Base-by-base conservation (phyloP, 2,329 filamentous ascomycete species). In the Pyrenophora teres region DNA sequence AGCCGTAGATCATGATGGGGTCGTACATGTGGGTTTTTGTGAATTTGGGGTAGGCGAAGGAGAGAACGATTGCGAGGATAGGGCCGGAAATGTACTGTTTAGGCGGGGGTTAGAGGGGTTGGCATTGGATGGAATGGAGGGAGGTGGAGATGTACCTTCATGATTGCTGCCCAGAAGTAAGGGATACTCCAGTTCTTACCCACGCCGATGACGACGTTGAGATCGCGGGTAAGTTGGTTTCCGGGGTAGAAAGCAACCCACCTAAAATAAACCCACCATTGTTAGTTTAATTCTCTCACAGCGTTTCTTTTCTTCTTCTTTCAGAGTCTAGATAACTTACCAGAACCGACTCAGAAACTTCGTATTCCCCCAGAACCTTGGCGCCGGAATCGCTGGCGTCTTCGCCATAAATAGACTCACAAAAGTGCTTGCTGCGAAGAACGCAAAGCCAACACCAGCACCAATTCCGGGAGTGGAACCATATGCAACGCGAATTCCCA, bases 181-280 rank as follows among this genome's bases (percentile, higher is more conserved):
- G 81, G 80, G 21, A 83, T 79, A 1, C 61, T 74, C 80, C 80
- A 83, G 67, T 83, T 82, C 35, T 77, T 78, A 47, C 78, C 79
- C 1, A 66, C 70, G 6, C 76, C 79, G 23, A 83, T 75, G 35
- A 80, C 74, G 4, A 74, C 62, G 48, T 83, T 83, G 35, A 82
- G 74, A 54, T 83, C 81, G n/a, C 74, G 75, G n/a, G 76, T 73
- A 13, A 83, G 74, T 70, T 83, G 81, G 55, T 82, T 78, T 40
- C 80, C 80, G 15, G 80, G 82, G 66, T 83, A 83, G 56, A 82
- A 79, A 0, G 70, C 69, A 8, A 82, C 15, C 47, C 36, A 45
- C 77, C 79, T 25, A 9, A 25, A 25, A 6, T 2, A 25, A 2
- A 25, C 3, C 23, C 6, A 25, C 6, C 23, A 5, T 6, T 6